These are phyloP conservation scores for Aristolochia contorta DNA, from an alignment of 164 flowering plant genomes.

Conservation along the genomic window DNA sequence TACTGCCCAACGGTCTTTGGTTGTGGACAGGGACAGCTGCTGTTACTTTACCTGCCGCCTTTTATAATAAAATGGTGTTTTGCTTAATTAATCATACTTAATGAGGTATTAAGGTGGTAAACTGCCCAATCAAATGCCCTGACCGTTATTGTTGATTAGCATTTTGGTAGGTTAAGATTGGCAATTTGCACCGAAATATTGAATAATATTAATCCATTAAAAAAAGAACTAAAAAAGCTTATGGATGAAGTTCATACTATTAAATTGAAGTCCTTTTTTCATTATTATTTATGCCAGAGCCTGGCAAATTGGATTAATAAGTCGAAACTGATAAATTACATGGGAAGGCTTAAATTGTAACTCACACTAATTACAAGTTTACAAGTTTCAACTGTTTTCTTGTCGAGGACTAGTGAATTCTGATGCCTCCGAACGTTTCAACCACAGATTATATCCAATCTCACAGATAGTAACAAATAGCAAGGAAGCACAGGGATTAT, in stretches of 20 bases:
- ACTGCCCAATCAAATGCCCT: background rate
- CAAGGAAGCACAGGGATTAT: too few relatives aligned
- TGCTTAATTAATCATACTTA: background rate
- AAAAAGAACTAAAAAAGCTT: too few relatives aligned
- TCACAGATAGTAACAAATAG: too few relatives aligned
- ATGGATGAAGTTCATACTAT: too few relatives aligned
- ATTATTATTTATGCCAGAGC: too few relatives aligned
- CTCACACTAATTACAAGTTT: too few relatives aligned
- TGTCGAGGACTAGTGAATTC: background rate
- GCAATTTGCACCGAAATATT: background rate
- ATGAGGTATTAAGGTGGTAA: background rate
- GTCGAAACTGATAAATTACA: too few relatives aligned
- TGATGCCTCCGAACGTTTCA: too few relatives aligned
- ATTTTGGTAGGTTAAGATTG: background rate
- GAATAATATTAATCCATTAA: too few relatives aligned
- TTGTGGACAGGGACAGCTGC: background rate
- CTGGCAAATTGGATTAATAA: too few relatives aligned
- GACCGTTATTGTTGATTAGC: background rate
- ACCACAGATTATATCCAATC: too few relatives aligned
- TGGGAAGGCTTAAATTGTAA: background rate
- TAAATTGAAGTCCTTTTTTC: too few relatives aligned
- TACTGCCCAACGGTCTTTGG: slow-evolving; percentile 16
- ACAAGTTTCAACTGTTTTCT: background rate
- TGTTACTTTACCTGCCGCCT: background rate
- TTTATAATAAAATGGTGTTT: background rate